phyloP scores from a whole-genome alignment of 108 stramenopile species.

The Cyclotella distinguenda region DNA sequence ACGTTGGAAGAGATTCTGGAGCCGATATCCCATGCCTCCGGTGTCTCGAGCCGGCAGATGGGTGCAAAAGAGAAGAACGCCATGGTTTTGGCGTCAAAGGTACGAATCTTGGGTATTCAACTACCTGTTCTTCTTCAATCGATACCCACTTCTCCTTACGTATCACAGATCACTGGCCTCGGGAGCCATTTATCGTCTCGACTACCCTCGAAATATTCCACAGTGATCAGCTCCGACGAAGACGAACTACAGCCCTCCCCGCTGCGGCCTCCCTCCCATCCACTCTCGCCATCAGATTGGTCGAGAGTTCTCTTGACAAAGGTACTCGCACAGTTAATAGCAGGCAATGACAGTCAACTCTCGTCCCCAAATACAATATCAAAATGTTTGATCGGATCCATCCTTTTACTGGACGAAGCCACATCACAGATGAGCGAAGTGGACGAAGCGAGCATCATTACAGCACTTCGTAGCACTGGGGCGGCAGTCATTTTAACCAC shows the following conservation, averaged over 20 bases:
- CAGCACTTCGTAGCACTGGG: constrained; percentile 66
- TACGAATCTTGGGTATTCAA: constrained; percentile 11
- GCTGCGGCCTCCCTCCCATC: constrained; percentile 52
- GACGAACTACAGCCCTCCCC: constrained; percentile 73
- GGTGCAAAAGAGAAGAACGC: constrained; percentile 58
- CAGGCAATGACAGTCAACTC: constrained; percentile 68
- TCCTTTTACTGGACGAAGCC: constrained; percentile 80
- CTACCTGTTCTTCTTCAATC: neutral
- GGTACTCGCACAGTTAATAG: constrained; percentile 76
- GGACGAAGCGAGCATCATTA: constrained; percentile 68
- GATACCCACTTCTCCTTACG: neutral
- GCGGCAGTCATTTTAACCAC: constrained; percentile 78
- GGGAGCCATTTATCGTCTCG: constrained; percentile 55
- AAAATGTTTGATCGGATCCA: constrained; percentile 75
- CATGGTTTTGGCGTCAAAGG: constrained; percentile 69
- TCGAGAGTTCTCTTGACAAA: constrained; percentile 72
- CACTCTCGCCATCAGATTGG: constrained; percentile 84
- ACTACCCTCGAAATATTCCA: constrained; percentile 75
- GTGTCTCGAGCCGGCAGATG: constrained; percentile 3
- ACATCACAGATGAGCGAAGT: constrained; percentile 70
- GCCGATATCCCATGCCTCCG: constrained; percentile 47
- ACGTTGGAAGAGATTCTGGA: constrained; percentile 84
- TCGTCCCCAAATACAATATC: constrained; percentile 55
- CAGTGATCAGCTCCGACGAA: constrained; percentile 77
- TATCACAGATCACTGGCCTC: constrained; percentile 68